phyloP scores from a whole-genome alignment of 2,329 filamentous ascomycete species.

The Amesomyces nigricolor region DNA sequence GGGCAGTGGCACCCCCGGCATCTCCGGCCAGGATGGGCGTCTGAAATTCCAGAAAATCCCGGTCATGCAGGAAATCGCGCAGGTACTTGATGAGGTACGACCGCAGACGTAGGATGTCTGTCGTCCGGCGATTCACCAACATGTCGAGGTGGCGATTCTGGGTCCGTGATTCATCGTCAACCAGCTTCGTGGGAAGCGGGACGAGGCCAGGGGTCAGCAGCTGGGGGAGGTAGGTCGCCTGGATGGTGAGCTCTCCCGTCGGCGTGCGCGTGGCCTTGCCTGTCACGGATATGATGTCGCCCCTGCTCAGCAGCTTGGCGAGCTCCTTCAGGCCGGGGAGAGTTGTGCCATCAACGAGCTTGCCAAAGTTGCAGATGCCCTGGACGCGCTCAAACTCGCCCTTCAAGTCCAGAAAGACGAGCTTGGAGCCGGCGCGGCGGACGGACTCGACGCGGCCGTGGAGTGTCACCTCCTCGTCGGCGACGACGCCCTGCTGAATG shows the following conservation, averaged over 20 bases:
- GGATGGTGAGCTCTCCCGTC: conserved; percentile 70
- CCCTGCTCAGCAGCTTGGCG: conserved; percentile 63
- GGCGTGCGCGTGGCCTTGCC: conserved; percentile 65
- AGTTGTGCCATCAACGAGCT: conserved; percentile 34
- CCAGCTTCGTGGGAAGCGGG: conserved; percentile 65
- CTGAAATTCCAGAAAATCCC: conserved; percentile 77
- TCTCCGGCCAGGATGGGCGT: conserved; percentile 80
- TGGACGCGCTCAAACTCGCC: conserved; percentile 70
- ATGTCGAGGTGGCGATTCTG: conserved; percentile 81
- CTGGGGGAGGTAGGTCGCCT: conserved; percentile 60
- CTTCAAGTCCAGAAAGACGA: conserved; percentile 78
- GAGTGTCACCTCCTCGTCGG: conserved; percentile 31
- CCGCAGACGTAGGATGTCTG: conserved; percentile 67
- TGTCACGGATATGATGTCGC: conserved; percentile 73
- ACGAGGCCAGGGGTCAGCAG: conserved; percentile 75
- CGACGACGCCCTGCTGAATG: conserved; percentile 18
- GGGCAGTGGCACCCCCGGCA: conserved; percentile 81
- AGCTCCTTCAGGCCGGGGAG: conserved; percentile 51
- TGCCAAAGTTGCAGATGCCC: conserved; percentile 64
- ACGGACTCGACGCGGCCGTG: conserved; percentile 64
- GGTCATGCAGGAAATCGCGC: conserved; percentile 64
- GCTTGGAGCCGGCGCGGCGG: conserved; percentile 66
- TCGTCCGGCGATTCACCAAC: conserved; percentile 63
- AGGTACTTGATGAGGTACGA: conserved; percentile 69
- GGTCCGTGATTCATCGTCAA: conserved; percentile 65